phyloP scores from a whole-genome alignment of 495 filamentous ascomycete species.

The Rostrohypoxylon terebratum region DNA sequence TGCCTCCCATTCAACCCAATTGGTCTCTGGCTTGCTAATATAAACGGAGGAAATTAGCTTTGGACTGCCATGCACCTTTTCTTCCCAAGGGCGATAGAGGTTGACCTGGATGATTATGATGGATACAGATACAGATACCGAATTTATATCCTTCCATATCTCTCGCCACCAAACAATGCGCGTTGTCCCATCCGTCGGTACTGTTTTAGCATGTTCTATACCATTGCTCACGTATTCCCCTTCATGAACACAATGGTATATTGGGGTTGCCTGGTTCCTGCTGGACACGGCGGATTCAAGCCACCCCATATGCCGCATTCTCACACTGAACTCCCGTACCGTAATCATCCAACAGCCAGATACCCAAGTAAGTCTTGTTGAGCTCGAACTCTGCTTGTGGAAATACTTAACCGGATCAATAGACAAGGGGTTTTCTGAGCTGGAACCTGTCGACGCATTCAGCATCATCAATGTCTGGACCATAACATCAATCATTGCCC shows the following conservation, averaged over 20 bases:
- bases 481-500: slow-evolving; percentile 56
- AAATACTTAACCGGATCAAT: slow-evolving; percentile 15
- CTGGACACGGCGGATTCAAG: slow-evolving; percentile 51
- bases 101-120: slow-evolving; percentile 34
- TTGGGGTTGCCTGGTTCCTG: slow-evolving; percentile 59
- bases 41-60: slow-evolving; percentile 37
- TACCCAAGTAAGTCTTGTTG: slow-evolving; percentile 38
- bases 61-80: slow-evolving; percentile 65
- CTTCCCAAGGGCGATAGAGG: slow-evolving; percentile 53
- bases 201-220: slow-evolving; percentile 65
- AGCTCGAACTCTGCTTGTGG: background rate
- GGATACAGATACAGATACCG: slow-evolving; percentile 27
- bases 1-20: background rate
- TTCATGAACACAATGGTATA: slow-evolving; percentile 61
- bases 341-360: slow-evolving; percentile 11
- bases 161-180: slow-evolving; percentile 55
- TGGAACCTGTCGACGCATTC: slow-evolving; percentile 55
- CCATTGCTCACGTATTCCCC: slow-evolving; percentile 55
- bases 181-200: slow-evolving; percentile 51
- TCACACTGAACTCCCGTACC: background rate
- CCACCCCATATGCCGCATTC: slow-evolving; percentile 37
- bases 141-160: slow-evolving; percentile 45
- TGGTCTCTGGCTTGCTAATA: slow-evolving; percentile 19
- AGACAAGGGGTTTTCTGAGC: slow-evolving; percentile 49
- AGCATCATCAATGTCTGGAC: slow-evolving; percentile 59